Evolutionary conservation across 257 asterid genomes (phyloP).

Genomic region (Apocynum venetum): DNA sequence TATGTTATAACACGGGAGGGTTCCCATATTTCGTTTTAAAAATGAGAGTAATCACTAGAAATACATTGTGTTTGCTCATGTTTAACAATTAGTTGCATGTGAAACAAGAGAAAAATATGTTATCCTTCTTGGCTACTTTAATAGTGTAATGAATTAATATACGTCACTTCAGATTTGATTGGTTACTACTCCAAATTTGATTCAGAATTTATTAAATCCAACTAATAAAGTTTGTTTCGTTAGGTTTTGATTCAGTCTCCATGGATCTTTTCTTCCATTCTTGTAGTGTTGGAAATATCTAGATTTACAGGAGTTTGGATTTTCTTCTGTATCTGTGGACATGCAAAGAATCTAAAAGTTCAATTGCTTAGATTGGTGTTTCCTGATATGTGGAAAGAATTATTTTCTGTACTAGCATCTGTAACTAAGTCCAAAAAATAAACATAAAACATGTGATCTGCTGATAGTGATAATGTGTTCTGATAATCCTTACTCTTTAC

Average conservation of each 20-base stretch:
- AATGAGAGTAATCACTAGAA: background rate
- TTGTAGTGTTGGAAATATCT: background rate
- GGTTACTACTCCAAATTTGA: background rate
- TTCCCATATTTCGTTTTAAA: background rate
- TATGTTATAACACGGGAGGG: background rate
- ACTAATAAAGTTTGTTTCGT: background rate
- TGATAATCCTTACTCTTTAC: background rate
- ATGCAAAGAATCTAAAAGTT: background rate
- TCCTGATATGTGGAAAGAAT: background rate
- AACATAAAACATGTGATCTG: background rate
- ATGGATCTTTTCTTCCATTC: background rate
- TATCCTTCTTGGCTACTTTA: background rate
- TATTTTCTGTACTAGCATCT: background rate
- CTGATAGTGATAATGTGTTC: too few relatives aligned
- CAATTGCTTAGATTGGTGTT: background rate
- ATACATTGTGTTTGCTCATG: background rate
- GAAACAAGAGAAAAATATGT: background rate
- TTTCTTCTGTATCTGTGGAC: background rate
- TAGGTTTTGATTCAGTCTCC: background rate
- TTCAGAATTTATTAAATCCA: background rate
- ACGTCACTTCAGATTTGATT: background rate
- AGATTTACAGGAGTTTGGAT: background rate
- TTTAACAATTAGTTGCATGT: background rate
- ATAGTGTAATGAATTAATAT: background rate
- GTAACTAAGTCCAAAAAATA: background rate